These are phyloP conservation scores for Exsudoporus frostii DNA, from an alignment of 768 basidiomycete genomes.

Conservation along the genomic window DNA sequence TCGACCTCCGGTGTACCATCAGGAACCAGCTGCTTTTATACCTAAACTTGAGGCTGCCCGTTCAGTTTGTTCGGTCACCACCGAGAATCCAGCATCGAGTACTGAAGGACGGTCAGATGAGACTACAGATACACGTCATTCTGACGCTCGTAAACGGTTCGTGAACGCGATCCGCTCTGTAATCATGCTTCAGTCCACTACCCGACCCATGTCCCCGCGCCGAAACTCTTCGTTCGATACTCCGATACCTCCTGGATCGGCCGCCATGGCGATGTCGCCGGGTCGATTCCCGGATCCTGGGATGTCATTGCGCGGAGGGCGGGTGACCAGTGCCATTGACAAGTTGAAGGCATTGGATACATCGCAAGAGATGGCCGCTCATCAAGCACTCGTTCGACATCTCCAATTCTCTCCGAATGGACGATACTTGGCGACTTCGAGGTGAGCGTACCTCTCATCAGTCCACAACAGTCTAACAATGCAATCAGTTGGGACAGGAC, in stretches of 20 bases:
- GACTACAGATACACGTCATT: slow-evolving; percentile 21
- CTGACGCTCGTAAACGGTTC: slow-evolving; percentile 37
- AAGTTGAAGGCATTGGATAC: slow-evolving; percentile 39
- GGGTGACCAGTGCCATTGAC: slow-evolving; percentile 41
- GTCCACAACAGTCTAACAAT: slow-evolving; percentile 4
- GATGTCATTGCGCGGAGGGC: slow-evolving; percentile 36
- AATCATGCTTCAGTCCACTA: slow-evolving; percentile 40
- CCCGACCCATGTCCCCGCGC: slow-evolving; percentile 31
- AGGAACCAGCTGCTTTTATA: slow-evolving; percentile 17
- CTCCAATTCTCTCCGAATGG: slow-evolving; percentile 57
- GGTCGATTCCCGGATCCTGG: slow-evolving; percentile 32
- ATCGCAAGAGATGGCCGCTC: slow-evolving; percentile 43
- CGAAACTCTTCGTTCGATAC: slow-evolving; percentile 30
- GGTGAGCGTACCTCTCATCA: slow-evolving; percentile 30
- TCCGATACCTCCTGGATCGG: slow-evolving; percentile 21
- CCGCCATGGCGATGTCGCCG: slow-evolving; percentile 27
- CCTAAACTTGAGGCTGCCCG: slow-evolving; percentile 22
- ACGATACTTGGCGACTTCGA: slow-evolving; percentile 51
- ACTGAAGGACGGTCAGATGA: slow-evolving; percentile 30
- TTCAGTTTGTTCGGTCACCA: slow-evolving; percentile 25
- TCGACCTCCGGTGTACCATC: slow-evolving; percentile 16
- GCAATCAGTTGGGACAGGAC: slow-evolving; percentile 47
- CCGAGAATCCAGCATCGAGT: slow-evolving; percentile 27
- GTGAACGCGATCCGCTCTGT: slow-evolving; percentile 44
- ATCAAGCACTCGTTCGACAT: slow-evolving; percentile 50